Conservation (phyloP, 225 moss, liverwort and hornwort species). For the Marchantia paleacea region DNA sequence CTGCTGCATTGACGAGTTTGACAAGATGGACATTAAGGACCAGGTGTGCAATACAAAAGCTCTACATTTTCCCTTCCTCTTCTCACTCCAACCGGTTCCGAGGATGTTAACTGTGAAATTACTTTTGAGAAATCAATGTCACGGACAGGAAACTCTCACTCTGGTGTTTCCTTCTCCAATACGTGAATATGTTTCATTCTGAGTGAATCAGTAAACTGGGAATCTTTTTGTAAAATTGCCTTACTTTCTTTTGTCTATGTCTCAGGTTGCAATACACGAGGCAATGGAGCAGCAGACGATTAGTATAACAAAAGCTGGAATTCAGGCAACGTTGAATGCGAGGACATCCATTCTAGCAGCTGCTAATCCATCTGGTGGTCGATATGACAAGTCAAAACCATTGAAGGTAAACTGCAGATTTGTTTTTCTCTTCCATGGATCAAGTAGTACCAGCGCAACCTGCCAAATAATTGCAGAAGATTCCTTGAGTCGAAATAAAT, state of each 20-base stretch:
- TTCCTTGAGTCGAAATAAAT: neutral
- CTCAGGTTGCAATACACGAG: conserved; percentile 97
- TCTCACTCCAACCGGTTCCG: neutral
- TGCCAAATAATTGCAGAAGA: neutral
- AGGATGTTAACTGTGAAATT: too few species aligned
- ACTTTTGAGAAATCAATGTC: too few species aligned
- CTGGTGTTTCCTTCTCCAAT: too few species aligned
- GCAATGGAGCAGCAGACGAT: conserved; percentile 99
- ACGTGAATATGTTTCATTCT: too few species aligned
- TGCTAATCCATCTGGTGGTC: conserved; percentile 97
- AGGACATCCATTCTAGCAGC: conserved; percentile 97
- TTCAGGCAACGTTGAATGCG: conserved; percentile 98
- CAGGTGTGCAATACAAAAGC: conserved; percentile 48
- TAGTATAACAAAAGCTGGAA: conserved; percentile 99
- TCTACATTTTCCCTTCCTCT: neutral
- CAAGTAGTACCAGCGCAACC: neutral
- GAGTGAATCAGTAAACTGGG: too few species aligned
- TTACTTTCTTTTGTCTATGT: neutral
- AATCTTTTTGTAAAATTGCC: neutral
- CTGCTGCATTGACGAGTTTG: conserved; percentile 98
- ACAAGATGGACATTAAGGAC: conserved; percentile 99
- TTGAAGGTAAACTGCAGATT: conserved; percentile 57
- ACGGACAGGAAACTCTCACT: too few species aligned
- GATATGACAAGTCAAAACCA: conserved; percentile 98
- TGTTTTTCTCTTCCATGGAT: neutral